Evolutionary conservation across 257 asterid genomes (phyloP), one percentile per base, ranked within the genome.

Genomic region (Plantago ovata): DNA sequence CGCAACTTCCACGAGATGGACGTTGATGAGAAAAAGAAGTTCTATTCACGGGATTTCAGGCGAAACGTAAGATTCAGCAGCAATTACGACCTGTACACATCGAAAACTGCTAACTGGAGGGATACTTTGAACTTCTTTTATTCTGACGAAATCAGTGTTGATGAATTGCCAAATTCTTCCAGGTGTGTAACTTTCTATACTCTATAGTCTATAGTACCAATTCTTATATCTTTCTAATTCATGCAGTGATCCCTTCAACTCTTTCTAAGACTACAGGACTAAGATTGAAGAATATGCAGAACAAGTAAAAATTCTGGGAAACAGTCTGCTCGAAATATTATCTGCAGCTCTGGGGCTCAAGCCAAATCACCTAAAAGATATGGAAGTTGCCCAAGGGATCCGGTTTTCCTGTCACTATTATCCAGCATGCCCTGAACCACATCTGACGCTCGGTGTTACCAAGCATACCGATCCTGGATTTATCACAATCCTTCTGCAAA

Each of bases 381-480:
- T 63, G 68, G 45, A 63, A 9, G 40, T 51, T 23, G 38, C 53
- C 24, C 39, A 51, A 39, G 60, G 60, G 15, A 60, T 51, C 38
- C 42, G 51, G 0, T 4, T 63, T 9, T 1, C 9, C 33, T 14
- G 45, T 19, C 60, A 63, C 45, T 63, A 63, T 52, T 63, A 51
- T 53, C 68, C 68, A 4, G 18, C 68, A 23, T 63, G 68, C 15
- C 68, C 68, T 12, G 60, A 63, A 16, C 68, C 68, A 14, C 53
- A 63, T 14, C 68, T 63, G 14, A 52, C 60, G 5, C 38, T 52
- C 4, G 68, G 68, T 36, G 53, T 33, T 1, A 9, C 32, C 50
- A 52, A 63, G 23, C 68, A 63, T 43, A 14, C 61, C 1, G 68
- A 63, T 41, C 32, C 45, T 9, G 68, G 50, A 20, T 63, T 63